Evolutionary conservation across 202 grass and related monocot species (phyloP).

Genomic region (Schoenoplectus tabernaemontani): DNA sequence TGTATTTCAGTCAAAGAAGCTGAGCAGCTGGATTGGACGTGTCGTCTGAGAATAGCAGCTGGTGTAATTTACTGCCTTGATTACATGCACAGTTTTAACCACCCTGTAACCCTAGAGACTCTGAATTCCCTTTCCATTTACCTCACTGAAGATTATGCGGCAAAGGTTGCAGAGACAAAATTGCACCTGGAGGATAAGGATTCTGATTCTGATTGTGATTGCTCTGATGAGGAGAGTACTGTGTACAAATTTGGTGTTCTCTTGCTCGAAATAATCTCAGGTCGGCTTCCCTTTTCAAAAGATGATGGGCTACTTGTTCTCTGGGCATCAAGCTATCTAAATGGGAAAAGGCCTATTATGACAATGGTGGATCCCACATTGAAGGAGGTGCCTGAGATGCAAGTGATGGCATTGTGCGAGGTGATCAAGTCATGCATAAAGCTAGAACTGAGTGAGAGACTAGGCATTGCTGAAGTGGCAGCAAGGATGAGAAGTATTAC

Average conservation of each 20-base stretch:
- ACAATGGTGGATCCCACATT: conserved; percentile 74
- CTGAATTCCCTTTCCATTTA: conserved; percentile 63
- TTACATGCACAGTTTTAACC: conserved; percentile 42
- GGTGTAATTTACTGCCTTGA: conserved; percentile 69
- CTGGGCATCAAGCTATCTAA: conserved; percentile 74
- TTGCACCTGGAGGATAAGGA: conserved; percentile 25
- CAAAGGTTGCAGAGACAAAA: conserved; percentile 52
- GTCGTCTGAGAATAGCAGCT: conserved; percentile 57
- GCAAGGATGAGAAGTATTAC: conserved; percentile 55
- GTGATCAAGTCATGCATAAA: conserved; percentile 52
- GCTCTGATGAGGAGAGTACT: conserved; percentile 27
- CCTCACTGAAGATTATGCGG: conserved; percentile 76
- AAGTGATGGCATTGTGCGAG: conserved; percentile 38
- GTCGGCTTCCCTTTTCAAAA: conserved; percentile 65
- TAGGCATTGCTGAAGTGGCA: conserved; percentile 37
- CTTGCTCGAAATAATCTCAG: conserved; percentile 78
- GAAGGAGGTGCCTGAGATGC: conserved; percentile 40
- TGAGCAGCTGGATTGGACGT: conserved; percentile 63
- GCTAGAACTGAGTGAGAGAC: conserved; percentile 33
- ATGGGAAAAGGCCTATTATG: conserved; percentile 35
- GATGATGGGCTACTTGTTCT: conserved; percentile 64
- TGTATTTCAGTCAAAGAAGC: conserved; percentile 74
- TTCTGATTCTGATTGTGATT: conserved; percentile 18
- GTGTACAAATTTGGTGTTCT: conserved; percentile 78
- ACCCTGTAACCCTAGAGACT: conserved; percentile 37